Percentiles rank a stretch among this genome's conserved stretches.
Evolutionary conservation across 2,329 filamentous ascomycete genomes (phyloP).

Genomic region (Seiridium unicorne): DNA sequence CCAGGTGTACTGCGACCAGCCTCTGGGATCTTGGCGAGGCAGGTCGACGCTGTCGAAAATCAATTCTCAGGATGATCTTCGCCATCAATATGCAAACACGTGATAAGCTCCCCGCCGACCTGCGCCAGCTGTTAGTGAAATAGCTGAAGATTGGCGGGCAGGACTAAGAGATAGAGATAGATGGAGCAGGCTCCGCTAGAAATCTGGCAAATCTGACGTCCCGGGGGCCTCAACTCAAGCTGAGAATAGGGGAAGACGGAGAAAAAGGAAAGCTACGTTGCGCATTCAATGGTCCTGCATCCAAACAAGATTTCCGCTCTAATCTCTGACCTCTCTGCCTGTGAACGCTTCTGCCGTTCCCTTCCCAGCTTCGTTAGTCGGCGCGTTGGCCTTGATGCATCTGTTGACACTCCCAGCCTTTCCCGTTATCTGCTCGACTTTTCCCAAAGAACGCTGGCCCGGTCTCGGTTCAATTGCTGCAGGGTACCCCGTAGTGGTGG

Average conservation of each 20-base stretch:
- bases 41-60: not conserved
- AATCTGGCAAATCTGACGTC: conserved; percentile 5
- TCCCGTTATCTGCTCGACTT: not conserved
- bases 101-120: not conserved
- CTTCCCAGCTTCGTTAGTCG: not conserved
- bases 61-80: not conserved
- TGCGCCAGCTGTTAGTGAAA: not conserved
- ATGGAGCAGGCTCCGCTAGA: not conserved
- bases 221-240: not conserved
- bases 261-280: not conserved
- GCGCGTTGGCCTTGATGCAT: not conserved
- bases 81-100: not conserved
- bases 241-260: not conserved
- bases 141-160: not conserved
- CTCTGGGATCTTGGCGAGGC: no score
- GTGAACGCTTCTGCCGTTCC: not conserved
- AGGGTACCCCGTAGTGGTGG: conserved; percentile 4
- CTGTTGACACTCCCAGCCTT: not conserved
- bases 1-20: no score
- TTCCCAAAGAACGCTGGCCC: not conserved
- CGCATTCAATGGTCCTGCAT: not conserved
- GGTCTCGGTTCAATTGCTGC: conserved; percentile 6
- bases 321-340: not conserved
- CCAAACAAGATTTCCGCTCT: not conserved
- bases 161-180: conserved; percentile 2